Conservation (phyloP, 2,329 filamentous ascomycete genomes). For the Fusarium bulbicola region DNA sequence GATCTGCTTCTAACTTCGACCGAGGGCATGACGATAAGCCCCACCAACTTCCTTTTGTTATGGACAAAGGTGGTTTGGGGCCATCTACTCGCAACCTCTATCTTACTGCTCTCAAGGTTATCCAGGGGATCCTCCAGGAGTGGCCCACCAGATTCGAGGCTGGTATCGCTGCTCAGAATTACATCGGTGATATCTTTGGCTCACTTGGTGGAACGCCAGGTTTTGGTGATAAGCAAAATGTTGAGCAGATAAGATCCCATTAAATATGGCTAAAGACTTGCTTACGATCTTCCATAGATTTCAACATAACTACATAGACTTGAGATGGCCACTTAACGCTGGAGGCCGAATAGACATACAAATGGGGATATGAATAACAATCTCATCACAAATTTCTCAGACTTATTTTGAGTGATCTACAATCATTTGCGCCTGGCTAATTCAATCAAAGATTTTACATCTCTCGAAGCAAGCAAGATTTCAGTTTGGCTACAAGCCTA, state of each 20-base stretch:
- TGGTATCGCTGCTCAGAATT: slow-evolving; percentile 14
- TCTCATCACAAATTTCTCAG: too few species aligned
- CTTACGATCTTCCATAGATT: not conserved
- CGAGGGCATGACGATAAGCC: slow-evolving; percentile 27
- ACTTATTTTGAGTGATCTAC: too few species aligned
- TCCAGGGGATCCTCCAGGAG: slow-evolving; percentile 13
- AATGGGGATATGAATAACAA: too few species aligned
- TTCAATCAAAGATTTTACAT: too few species aligned
- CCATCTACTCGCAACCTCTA: slow-evolving; percentile 33
- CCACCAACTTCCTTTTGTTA: slow-evolving; percentile 30
- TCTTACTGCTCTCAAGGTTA: slow-evolving; percentile 13
- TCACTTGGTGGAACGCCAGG: slow-evolving; percentile 27
- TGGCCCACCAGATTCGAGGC: slow-evolving; percentile 23
- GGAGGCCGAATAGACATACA: not conserved
- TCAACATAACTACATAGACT: not conserved
- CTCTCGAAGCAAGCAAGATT: not conserved
- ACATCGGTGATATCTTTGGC: slow-evolving; percentile 33
- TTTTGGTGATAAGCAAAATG: slow-evolving; percentile 16
- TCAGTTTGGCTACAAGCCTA: not conserved
- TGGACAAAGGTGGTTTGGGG: slow-evolving; percentile 32
- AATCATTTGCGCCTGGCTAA: too few species aligned
- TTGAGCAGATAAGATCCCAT: not conserved
- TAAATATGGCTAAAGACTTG: not conserved
- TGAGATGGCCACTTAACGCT: not conserved
- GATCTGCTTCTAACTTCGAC: slow-evolving; percentile 37